A percentile compares a stretch with the other conserved stretches of the same genome.
Conservation (phyloP, 164 flowering plant species). For the Euptelea pleiosperma region DNA sequence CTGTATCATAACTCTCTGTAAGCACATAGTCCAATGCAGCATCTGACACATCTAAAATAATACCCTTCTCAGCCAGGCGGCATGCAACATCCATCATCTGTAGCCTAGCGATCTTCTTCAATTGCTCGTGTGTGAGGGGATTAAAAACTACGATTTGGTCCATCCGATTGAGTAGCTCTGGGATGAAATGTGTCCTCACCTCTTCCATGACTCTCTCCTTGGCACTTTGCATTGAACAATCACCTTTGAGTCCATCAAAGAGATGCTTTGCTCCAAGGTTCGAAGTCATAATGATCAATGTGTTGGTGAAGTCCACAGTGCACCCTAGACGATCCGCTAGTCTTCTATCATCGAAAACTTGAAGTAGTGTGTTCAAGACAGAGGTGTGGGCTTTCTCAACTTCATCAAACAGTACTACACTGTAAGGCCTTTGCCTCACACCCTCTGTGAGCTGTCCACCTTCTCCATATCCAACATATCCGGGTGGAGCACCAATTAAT, state of each 20-base stretch:
- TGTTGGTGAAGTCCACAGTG: conserved; percentile 80
- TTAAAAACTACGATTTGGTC: conserved; percentile 81
- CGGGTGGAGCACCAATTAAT: conserved; percentile 94
- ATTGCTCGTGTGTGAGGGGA: conserved; percentile 68
- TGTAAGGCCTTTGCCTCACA: conserved; percentile 79
- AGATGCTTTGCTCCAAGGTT: conserved; percentile 92
- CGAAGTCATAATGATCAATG: conserved; percentile 91
- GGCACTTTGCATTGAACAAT: conserved; percentile 58
- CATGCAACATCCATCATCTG: conserved; percentile 72
- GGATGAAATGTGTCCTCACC: conserved; percentile 62
- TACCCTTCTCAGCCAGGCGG: conserved; percentile 70
- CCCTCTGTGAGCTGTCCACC: conserved; percentile 99
- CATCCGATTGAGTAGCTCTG: conserved; percentile 62
- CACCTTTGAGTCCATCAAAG: conserved; percentile 56
- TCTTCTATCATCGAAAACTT: conserved; percentile 91
- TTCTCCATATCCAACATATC: conserved; percentile 97
- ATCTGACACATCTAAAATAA: conserved; percentile 71
- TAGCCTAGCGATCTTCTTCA: conserved; percentile 61
- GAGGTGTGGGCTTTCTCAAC: conserved; percentile 84
- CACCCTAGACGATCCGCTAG: conserved; percentile 94
- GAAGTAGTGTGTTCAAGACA: conserved; percentile 84
- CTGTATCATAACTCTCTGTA: conserved; percentile 42
- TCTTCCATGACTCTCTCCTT: conserved; percentile 59
- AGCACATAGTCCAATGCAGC: conserved; percentile 58
- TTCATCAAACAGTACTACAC: conserved; percentile 83